Percentiles rank a stretch among this genome's conserved stretches.
Evolutionary conservation across 148 eudicot genomes (phyloP).

Genomic region (Arbutus unedo): DNA sequence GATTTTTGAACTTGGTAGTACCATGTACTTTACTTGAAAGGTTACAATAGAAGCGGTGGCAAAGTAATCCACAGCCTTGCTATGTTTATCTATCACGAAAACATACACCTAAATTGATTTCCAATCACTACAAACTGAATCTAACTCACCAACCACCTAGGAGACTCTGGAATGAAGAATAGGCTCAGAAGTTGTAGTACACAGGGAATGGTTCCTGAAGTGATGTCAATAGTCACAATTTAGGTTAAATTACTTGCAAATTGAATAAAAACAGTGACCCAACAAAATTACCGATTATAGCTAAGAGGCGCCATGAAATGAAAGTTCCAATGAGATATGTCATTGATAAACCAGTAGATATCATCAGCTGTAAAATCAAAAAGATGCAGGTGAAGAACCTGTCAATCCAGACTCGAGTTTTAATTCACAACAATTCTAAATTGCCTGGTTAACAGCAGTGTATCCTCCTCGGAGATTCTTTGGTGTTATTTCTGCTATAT

Average conservation of each 20-base stretch:
- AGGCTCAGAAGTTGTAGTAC: constrained; percentile 51
- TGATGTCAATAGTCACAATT: constrained; percentile 8
- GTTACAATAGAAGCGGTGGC: neutral
- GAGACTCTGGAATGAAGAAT: constrained; percentile 72
- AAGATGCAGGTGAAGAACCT: constrained; percentile 5
- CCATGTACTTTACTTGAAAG: neutral
- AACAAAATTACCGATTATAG: constrained; percentile 43
- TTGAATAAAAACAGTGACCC: neutral
- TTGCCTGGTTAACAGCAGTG: constrained; percentile 72
- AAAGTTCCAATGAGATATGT: constrained; percentile 57
- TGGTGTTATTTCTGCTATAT: constrained; percentile 88
- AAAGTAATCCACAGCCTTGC: neutral
- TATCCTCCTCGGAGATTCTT: constrained; percentile 73
- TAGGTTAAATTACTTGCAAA: neutral
- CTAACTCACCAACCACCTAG: constrained; percentile 71
- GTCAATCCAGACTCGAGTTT: neutral
- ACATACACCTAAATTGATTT: neutral
- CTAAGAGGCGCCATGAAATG: constrained; percentile 57
- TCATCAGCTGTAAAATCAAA: constrained; percentile 52
- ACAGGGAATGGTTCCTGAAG: constrained; percentile 59
- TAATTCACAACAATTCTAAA: neutral
- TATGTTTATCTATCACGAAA: neutral
- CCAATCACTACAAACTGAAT: neutral
- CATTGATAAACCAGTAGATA: constrained; percentile 53
- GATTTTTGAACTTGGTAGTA: neutral